Evolutionary conservation across 1,139 yeast genomes (phyloP).

Genomic region (Nakaseomyces delphensis): DNA sequence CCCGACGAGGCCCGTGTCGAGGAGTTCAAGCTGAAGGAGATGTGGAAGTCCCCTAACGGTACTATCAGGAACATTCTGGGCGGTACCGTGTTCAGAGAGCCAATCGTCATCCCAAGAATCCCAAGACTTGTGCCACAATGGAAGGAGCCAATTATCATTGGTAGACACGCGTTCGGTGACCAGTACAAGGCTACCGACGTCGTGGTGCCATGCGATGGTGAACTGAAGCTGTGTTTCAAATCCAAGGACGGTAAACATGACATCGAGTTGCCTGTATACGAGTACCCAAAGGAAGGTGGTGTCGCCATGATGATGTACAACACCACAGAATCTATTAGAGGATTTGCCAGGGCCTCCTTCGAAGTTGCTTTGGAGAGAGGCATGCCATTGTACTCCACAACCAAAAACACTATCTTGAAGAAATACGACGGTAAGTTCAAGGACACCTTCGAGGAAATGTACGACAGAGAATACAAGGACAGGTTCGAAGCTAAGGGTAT

Average conservation of each 20-base stretch:
- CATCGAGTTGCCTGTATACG: constrained; percentile 53
- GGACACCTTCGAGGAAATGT: constrained; percentile 78
- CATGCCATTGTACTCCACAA: constrained; percentile 71
- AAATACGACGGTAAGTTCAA: constrained; percentile 88
- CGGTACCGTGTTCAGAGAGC: constrained; percentile 94
- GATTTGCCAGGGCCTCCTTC: constrained; percentile 87
- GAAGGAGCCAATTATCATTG: constrained; percentile 91
- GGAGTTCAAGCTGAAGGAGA: constrained; percentile 79
- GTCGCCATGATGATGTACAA: constrained; percentile 92
- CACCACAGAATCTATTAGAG: constrained; percentile 80
- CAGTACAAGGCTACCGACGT: constrained; percentile 89
- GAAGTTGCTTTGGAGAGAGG: constrained; percentile 71
- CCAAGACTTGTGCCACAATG: constrained; percentile 87
- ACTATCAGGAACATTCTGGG: constrained; percentile 88
- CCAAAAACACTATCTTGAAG: constrained; percentile 89
- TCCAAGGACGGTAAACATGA: constrained; percentile 60
- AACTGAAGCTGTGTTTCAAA: constrained; percentile 63
- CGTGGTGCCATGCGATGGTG: constrained; percentile 70
- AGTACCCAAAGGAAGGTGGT: constrained; percentile 60
- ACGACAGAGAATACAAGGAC: constrained; percentile 56
- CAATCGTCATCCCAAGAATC: constrained; percentile 78
- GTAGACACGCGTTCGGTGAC: constrained; percentile 95
- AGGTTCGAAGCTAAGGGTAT: constrained; percentile 67
- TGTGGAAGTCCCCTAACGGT: constrained; percentile 97
- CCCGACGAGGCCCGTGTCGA: constrained; percentile 92